Conservation (phyloP, 768 basidiomycete genomes). For the Trichaptum fuscoviolaceum region DNA sequence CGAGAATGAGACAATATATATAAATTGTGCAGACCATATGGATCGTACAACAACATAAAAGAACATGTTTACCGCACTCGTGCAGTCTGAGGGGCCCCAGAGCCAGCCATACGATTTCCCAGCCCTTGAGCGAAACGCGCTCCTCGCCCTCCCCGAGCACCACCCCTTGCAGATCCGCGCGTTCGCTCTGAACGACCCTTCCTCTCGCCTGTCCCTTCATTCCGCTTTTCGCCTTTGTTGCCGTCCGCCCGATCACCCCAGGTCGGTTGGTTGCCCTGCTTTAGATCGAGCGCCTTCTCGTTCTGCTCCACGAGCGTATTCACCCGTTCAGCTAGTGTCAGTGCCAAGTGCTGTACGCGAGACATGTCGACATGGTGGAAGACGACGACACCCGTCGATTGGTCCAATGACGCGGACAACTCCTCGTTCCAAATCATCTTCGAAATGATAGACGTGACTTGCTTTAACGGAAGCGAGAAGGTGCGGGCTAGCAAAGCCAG, state of each 20-base stretch:
- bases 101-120: slow-evolving; percentile 68
- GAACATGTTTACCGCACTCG: not conserved
- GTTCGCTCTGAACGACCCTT: slow-evolving; percentile 68
- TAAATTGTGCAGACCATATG: not conserved
- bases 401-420: slow-evolving; percentile 88
- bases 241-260: slow-evolving; percentile 71
- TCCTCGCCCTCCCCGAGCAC: slow-evolving; percentile 62
- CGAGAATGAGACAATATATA: not conserved
- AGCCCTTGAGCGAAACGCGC: slow-evolving; percentile 80
- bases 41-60: not conserved
- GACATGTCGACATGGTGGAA: slow-evolving; percentile 91
- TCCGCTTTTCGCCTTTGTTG: slow-evolving; percentile 70
- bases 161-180: slow-evolving; percentile 54
- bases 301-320: slow-evolving; percentile 84
- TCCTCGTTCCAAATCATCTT: slow-evolving; percentile 99
- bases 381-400: slow-evolving; percentile 82
- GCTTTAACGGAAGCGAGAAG: slow-evolving; percentile 75
- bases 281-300: slow-evolving; percentile 82
- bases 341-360: slow-evolving; percentile 85
- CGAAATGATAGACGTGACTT: slow-evolving; percentile 87
- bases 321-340: slow-evolving; percentile 84
- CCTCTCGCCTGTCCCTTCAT: slow-evolving; percentile 74
- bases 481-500: slow-evolving; percentile 81
- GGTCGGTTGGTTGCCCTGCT: slow-evolving; percentile 61
- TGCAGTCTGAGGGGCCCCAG: not conserved